Evolutionary conservation across 2,329 filamentous ascomycete genomes (phyloP), one percentile per base, ranked within the genome.

Genomic region (Graphiopsis chlorocephala): DNA sequence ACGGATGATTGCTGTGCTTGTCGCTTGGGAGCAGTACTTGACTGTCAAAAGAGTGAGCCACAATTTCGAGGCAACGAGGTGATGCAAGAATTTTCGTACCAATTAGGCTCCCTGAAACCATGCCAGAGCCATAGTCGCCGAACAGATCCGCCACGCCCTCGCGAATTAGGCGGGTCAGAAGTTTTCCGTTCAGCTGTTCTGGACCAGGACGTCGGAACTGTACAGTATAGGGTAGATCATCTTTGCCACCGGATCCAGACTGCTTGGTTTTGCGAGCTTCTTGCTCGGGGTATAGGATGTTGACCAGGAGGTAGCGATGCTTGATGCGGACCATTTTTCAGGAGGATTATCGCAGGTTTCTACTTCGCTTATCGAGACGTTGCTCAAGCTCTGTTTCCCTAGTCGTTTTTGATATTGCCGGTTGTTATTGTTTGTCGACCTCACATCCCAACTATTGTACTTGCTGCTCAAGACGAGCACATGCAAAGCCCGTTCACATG

Each of bases 241-340:
- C 69, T 53, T 69, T 71, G 74, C 57, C 64, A 76, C 77, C 66
- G 74, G 58, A 64, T 76, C 77, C 66, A 71, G 66, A 63, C 73
- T 67, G 66, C 55, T 72, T 72, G 60, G 57, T 65, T 62, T 62
- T 56, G 72, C 42, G 20, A 29, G 63, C 66, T 11, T 81, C 68
- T 14, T 86, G 80, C 7, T 87, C 84, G 0, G 93, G 92, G 73
- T 97, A 97, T 55, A 98, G 84, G 69, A 98, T 93, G 75, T 96
- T 92, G 67, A 98, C 87, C n/a, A 98, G 87, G 20, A 99, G 86
- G 77, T 99, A 99, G 72, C 95, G 89, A 78, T 97, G 90, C 79
- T 99, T 99, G 71, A 98, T 87, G 75, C 95, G 92, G 66, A 99
- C 95, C 95, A 99, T 97, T 57, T 60, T 35, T 45, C 28, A 26